Conservation (phyloP, 306 rosid genomes). For the Sesbania bispinosa region DNA sequence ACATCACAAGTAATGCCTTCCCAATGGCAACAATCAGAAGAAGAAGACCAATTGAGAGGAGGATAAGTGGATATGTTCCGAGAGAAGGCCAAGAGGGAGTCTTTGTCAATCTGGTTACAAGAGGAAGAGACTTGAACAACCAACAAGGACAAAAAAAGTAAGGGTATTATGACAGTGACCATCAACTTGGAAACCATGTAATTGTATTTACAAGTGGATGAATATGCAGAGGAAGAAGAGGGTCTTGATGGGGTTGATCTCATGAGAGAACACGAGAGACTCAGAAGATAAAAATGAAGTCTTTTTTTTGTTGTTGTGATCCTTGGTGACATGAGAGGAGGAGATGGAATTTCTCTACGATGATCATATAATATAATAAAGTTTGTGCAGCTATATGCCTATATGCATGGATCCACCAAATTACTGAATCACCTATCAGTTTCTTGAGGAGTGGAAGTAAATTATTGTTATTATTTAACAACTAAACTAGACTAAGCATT, state of each 20-base stretch:
- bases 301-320: no score
- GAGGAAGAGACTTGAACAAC: conserved; percentile 36
- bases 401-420: no score
- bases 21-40: conserved; percentile 78
- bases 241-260: background rate
- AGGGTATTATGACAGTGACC: conserved; percentile 15
- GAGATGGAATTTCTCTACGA: background rate
- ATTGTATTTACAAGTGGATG: background rate
- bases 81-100: conserved; percentile 48
- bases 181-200: conserved; percentile 30
- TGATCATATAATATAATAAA: no score
- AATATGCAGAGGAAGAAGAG: no score
- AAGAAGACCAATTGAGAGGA: conserved; percentile 57
- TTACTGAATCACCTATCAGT: no score
- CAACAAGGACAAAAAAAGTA: conserved; percentile 25
- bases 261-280: conserved; percentile 12
- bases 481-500: no score
- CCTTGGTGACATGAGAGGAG: conserved; percentile 14
- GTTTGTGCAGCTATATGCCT: no score
- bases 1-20: conserved; percentile 60
- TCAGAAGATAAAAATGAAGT: background rate
- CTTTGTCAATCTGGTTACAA: conserved; percentile 49
- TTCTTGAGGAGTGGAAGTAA: no score
- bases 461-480: no score
- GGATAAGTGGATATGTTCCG: conserved; percentile 25